Percentiles rank a stretch among this genome's conserved stretches.
Evolutionary conservation across 108 stramenopile species (phyloP).

Genomic region (Fistulifera pelliculosa): DNA sequence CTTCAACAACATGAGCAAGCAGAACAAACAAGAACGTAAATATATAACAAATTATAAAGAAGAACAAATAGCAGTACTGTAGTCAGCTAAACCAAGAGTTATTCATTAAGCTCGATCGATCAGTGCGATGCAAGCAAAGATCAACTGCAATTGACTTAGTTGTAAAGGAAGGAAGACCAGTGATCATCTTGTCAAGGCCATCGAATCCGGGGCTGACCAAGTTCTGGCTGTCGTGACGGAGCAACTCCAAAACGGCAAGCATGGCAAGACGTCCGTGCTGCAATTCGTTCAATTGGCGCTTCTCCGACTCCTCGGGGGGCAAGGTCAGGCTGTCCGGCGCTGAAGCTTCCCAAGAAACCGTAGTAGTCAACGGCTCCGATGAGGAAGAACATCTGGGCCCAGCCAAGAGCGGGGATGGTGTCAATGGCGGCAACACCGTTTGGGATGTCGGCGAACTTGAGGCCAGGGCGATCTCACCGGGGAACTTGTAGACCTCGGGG

Average conservation of each 20-base stretch:
- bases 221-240: slow-evolving; percentile 17
- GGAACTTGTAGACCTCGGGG: slow-evolving; percentile 26
- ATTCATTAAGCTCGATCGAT: no score
- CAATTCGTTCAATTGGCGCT: no score
- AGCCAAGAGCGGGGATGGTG: slow-evolving; percentile 59
- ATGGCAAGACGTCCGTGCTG: slow-evolving; percentile 63
- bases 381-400: slow-evolving; percentile 70
- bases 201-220: slow-evolving; percentile 14
- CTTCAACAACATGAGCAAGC: no score
- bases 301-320: slow-evolving; percentile 19
- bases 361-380: slow-evolving; percentile 63
- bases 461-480: slow-evolving; percentile 39
- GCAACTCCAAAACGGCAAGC: slow-evolving; percentile 57
- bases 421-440: slow-evolving; percentile 65
- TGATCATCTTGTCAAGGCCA: slow-evolving; percentile 28
- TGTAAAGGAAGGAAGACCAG: slow-evolving; percentile 51
- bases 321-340: slow-evolving; percentile 31
- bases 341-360: slow-evolving; percentile 43
- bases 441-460: slow-evolving; percentile 66
- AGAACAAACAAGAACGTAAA: no score
- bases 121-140: no score
- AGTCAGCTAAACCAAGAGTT: no score
- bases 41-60: no score
- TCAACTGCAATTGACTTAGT: slow-evolving; percentile 6
- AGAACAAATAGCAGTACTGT: no score